Base-by-base conservation (phyloP, 805 yeast genomes). In the Tetrapisispora nanseiensis region DNA sequence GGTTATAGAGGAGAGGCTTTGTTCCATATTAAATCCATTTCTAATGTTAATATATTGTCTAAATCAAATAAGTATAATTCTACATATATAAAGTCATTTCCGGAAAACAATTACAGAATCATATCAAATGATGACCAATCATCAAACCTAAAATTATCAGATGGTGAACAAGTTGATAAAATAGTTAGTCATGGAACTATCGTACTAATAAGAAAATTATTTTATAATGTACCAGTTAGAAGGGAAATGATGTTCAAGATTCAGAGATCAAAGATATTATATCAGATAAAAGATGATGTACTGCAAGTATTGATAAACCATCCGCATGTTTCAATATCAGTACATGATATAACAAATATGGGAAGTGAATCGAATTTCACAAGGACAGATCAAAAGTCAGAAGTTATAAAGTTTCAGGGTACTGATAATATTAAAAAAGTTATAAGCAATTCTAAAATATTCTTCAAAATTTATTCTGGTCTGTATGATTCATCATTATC, bases 1-100 rank as follows among this genome's bases (percentile, higher is more conserved):
- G 95, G 95, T 1, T 83, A 79, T 54, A 68, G 84, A 38, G 95
- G 95, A 1, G 83, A 80, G 50, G 82, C 92, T 0, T 49, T 86
- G 15, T 65, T 69, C 40, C 69, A 80, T 0, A 62, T 86, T 3
- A 58, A 74, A n/a, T 65, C 69, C 0, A 52, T 75, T 6, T 64
- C 80, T 0, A 56, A 67, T 12, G 45, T 77, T n/a, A 52, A 67
- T 0, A 57, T 85, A 1, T 55, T 68, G 1, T 72, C 90, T 0
- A 74, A 71, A 45, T 48, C 60, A 0, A 44, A 42, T 13, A 58
- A 53, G 6, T 57, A 48, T 41, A 59, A 56, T 36, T 51, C 55
- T 6, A 48, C 64, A 0, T 67, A 66, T 57, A 24, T 24, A 10
- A 35, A 35, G 26, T 15, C 28, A 3, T 24, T 35, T 24, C 10